A percentile compares a stretch with the other conserved stretches of the same genome.
Conservation (phyloP, 1,139 yeast species). For the Cylindricascospora bacillispora region DNA sequence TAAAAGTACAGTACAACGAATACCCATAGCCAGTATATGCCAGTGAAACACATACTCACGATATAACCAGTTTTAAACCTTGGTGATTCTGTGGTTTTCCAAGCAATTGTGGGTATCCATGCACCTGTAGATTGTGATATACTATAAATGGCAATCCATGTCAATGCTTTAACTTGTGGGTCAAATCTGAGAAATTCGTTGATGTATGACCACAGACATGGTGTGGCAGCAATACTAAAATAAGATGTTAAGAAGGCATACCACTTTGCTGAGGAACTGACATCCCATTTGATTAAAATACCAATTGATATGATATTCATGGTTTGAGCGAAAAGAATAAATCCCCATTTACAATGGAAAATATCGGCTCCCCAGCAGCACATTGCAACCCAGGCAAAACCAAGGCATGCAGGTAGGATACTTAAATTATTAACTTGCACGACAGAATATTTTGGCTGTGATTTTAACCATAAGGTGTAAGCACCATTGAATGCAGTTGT, state of each 20-base stretch:
- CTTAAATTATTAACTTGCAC: constrained; percentile 26
- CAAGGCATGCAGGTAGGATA: constrained; percentile 27
- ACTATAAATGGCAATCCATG: constrained; percentile 28
- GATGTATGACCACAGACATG: constrained; percentile 28
- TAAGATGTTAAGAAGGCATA: constrained; percentile 27
- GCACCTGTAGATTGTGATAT: constrained; percentile 28
- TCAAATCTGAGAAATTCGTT: constrained; percentile 29
- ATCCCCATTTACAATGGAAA: constrained; percentile 26
- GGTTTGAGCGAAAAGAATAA: constrained; percentile 38
- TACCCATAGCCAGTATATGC: constrained; percentile 42
- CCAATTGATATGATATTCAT: constrained; percentile 35
- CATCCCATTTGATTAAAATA: constrained; percentile 36
- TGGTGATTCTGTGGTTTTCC: constrained; percentile 46
- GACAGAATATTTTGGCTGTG: constrained; percentile 23
- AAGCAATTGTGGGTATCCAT: constrained; percentile 33
- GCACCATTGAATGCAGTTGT: constrained; percentile 29
- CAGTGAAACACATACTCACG: constrained; percentile 41
- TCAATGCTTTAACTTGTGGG: constrained; percentile 28
- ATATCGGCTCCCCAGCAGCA: constrained; percentile 27
- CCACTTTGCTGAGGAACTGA: constrained; percentile 25
- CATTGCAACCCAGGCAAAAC: constrained; percentile 24
- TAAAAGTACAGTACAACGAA: constrained; percentile 44
- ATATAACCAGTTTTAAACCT: constrained; percentile 38
- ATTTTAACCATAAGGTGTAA: constrained; percentile 28
- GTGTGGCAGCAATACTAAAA: constrained; percentile 27